A percentile compares a stretch with the other conserved stretches of the same genome.
Conservation (phyloP, 1,139 yeast species). For the Yamadazyma taylorii region DNA sequence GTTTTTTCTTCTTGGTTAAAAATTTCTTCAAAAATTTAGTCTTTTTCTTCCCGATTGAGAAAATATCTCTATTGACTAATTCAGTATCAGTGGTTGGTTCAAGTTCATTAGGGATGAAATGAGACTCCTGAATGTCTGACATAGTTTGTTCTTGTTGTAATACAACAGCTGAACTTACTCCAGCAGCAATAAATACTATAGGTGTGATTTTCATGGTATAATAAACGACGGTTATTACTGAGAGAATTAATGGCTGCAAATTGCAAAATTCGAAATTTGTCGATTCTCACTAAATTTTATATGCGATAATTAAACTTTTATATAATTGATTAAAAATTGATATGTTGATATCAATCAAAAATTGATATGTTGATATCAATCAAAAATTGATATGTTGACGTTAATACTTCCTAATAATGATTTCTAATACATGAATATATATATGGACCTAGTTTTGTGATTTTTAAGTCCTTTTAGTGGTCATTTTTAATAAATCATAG, state of each 20-base stretch:
- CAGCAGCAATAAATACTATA: neutral
- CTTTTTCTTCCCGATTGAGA: conserved; percentile 1
- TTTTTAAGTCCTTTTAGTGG: too few relatives aligned
- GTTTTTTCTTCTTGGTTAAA: conserved; percentile 8
- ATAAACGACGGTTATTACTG: too few relatives aligned
- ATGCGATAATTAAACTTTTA: neutral
- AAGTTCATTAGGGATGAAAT: too few relatives aligned
- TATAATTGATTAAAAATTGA: neutral
- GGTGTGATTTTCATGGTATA: neutral
- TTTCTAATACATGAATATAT: too few relatives aligned
- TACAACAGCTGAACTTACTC: neutral
- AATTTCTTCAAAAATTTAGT: conserved; percentile 6
- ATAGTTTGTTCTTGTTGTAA: neutral
- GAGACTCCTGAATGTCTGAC: neutral
- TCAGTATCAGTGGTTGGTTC: neutral
- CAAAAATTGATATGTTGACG: too few relatives aligned
- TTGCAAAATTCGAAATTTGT: neutral
- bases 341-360: too few relatives aligned
- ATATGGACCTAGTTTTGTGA: too few relatives aligned
- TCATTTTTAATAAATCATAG: too few relatives aligned
- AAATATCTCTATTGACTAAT: neutral
- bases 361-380: too few relatives aligned
- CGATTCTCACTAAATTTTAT: neutral
- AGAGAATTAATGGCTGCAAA: conserved; percentile 1
- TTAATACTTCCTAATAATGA: too few relatives aligned